Evolutionary conservation across 768 basidiomycete species (phyloP).

Genomic region (Rubroboletus pulcherrimus): DNA sequence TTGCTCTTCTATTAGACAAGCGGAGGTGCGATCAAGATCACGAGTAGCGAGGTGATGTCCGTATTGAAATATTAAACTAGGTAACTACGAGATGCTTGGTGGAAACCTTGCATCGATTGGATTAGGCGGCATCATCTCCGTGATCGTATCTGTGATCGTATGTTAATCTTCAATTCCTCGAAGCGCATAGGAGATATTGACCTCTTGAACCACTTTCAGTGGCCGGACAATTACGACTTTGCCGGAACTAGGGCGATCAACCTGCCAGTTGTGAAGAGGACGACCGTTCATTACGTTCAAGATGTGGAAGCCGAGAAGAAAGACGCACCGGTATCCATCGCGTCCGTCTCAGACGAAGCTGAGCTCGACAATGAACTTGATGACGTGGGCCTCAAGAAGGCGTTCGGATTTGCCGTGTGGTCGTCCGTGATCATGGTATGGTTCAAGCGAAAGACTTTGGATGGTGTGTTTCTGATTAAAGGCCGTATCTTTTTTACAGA

Average conservation of each 20-base stretch:
- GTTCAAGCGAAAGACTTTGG: not conserved
- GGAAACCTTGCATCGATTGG: slow-evolving; percentile 88
- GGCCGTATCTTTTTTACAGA: slow-evolving; percentile 31
- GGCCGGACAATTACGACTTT: slow-evolving; percentile 84
- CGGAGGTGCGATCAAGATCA: slow-evolving; percentile 43
- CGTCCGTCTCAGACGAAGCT: slow-evolving; percentile 35
- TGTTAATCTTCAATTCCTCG: slow-evolving; percentile 17
- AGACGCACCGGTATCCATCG: slow-evolving; percentile 25
- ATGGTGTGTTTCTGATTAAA: not conserved
- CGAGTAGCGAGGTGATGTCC: not conserved
- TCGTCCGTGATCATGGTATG: slow-evolving; percentile 65
- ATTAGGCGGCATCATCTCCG: slow-evolving; percentile 73
- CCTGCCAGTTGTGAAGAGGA: slow-evolving; percentile 22
- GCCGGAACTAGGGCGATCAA: slow-evolving; percentile 78
- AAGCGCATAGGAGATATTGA: not conserved
- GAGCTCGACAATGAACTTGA: slow-evolving; percentile 59
- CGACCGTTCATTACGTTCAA: slow-evolving; percentile 12
- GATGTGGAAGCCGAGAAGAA: slow-evolving; percentile 39
- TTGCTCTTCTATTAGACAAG: slow-evolving; percentile 35
- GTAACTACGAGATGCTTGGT: slow-evolving; percentile 72
- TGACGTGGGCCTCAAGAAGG: slow-evolving; percentile 59
- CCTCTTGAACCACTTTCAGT: slow-evolving; percentile 34
- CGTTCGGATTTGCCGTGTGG: slow-evolving; percentile 79
- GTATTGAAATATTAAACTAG: slow-evolving; percentile 16
- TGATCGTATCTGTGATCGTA: slow-evolving; percentile 60